A percentile compares a stretch with the other conserved stretches of the same genome.
Evolutionary conservation across 140 eudicot species (phyloP).

Genomic region (Anethum foeniculum): DNA sequence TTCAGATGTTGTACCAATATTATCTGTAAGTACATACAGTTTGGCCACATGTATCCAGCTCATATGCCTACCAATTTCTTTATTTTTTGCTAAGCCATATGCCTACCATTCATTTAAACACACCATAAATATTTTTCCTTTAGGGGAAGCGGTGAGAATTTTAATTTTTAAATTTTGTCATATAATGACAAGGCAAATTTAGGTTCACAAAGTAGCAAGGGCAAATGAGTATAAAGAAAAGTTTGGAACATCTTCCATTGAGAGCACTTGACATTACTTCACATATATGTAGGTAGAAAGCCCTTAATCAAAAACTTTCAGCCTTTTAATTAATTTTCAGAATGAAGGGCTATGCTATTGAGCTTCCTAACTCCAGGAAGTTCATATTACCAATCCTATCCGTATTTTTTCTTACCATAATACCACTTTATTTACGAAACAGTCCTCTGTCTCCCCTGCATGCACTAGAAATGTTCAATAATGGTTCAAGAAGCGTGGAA

Average conservation of each 20-base stretch:
- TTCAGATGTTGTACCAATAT: background rate
- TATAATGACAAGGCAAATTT: slow-evolving; percentile 8
- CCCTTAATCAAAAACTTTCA: slow-evolving; percentile 3
- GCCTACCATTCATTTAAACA: background rate
- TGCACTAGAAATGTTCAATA: slow-evolving; percentile 6
- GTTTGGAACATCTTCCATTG: background rate
- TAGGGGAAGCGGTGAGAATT: background rate
- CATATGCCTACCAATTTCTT: background rate
- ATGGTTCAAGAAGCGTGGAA: slow-evolving; percentile 12
- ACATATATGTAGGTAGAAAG: background rate
- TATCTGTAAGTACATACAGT: background rate
- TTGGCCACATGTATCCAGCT: slow-evolving; percentile 17
- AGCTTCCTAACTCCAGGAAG: slow-evolving; percentile 10
- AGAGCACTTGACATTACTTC: background rate
- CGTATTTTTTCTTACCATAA: slow-evolving; percentile 33
- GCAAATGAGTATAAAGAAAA: background rate
- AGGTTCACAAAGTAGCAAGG: background rate
- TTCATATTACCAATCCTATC: slow-evolving; percentile 7
- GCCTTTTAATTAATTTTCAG: background rate
- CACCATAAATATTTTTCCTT: background rate
- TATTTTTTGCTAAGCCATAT: background rate
- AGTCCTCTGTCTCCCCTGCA: slow-evolving; percentile 12
- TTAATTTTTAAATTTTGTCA: background rate
- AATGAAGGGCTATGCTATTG: slow-evolving; percentile 10
- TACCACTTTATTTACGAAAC: slow-evolving; percentile 38